phyloP scores from a whole-genome alignment of 176 grass and related monocot genomes.

The Dactylis glomerata region DNA sequence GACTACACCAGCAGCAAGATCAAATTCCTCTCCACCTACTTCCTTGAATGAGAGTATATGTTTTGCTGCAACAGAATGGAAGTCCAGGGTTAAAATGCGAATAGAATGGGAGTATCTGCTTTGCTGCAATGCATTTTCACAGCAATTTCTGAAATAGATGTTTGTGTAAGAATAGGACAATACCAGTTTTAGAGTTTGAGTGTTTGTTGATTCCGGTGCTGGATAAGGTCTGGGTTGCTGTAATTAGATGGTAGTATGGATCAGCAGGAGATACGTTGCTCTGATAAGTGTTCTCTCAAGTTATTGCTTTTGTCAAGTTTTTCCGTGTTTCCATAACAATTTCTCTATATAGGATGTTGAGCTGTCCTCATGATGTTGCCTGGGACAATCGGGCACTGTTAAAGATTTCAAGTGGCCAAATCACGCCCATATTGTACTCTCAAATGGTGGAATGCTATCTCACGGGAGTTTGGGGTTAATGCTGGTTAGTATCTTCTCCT shows the following conservation, averaged over 20 bases:
- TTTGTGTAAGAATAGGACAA: no score
- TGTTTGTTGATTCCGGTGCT: background rate
- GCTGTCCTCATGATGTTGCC: slow-evolving; percentile 44
- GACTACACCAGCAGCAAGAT: no score
- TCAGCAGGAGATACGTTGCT: background rate
- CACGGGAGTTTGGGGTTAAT: slow-evolving; percentile 43
- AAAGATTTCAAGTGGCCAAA: slow-evolving; percentile 87
- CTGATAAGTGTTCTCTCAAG: background rate
- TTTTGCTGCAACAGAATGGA: no score
- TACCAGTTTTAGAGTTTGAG: background rate
- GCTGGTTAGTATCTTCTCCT: slow-evolving; percentile 44
- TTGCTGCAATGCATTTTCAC: no score
- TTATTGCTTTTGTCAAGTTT: background rate
- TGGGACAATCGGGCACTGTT: slow-evolving; percentile 37
- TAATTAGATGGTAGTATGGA: background rate
- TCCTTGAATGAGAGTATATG: no score
- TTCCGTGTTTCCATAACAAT: background rate
- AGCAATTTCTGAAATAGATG: no score
- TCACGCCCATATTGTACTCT: slow-evolving; percentile 58
- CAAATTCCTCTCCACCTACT: no score
- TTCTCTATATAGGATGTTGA: slow-evolving; percentile 41
- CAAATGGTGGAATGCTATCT: slow-evolving; percentile 49
- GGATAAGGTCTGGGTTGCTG: background rate
- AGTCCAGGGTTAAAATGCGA: no score
- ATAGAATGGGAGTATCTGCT: no score